Conservation (phyloP, 176 grass and related monocot genomes). For the Poa pratensis region DNA sequence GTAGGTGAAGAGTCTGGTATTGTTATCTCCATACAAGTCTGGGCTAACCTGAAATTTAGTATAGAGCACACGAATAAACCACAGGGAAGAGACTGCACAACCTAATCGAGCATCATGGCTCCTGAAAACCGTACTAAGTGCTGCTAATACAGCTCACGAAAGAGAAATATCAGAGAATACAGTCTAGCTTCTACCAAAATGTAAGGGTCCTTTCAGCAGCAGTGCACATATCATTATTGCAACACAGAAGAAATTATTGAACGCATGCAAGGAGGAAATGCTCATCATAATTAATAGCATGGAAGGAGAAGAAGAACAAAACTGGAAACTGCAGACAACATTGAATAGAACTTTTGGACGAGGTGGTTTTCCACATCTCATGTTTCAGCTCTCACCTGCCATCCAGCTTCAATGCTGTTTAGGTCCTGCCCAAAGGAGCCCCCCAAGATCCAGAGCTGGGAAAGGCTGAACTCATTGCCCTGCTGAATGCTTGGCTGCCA, state of each 20-base stretch:
- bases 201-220: conserved; percentile 24
- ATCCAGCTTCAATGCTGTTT: conserved; percentile 93
- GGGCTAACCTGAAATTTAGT: conserved; percentile 78
- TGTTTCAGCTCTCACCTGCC: conserved; percentile 71
- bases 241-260: conserved; percentile 45
- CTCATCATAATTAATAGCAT: conserved; percentile 36
- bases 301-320: conserved; percentile 51
- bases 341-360: conserved; percentile 57
- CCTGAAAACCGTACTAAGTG: conserved; percentile 18
- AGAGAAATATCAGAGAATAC: conserved; percentile 15
- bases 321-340: conserved; percentile 50
- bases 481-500: conserved; percentile 91
- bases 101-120: conserved; percentile 6
- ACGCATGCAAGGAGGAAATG: conserved; percentile 43
- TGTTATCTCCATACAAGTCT: conserved; percentile 85
- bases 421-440: conserved; percentile 88
- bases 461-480: conserved; percentile 81
- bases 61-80: conserved; percentile 28
- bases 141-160: conserved; percentile 11
- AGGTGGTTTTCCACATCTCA: conserved; percentile 11
- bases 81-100: conserved; percentile 13
- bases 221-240: conserved; percentile 47
- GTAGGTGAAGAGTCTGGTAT: conserved; percentile 89
- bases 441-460: conserved; percentile 86
- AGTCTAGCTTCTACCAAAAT: conserved; percentile 40